Conservation (phyloP, 306 rosid genomes). For the Quillaja saponaria region DNA sequence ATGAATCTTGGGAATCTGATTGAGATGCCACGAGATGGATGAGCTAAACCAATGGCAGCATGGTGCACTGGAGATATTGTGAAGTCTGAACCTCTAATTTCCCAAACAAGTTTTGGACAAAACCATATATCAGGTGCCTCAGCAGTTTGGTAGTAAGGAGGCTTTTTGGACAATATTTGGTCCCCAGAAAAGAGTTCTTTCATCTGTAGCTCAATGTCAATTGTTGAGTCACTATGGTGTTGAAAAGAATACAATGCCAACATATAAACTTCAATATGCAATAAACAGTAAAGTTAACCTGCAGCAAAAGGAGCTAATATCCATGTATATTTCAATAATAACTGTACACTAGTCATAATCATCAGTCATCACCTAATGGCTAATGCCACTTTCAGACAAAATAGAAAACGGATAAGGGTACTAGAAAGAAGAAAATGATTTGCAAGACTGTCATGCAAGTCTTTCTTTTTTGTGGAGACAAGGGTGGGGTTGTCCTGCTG, state of each 20-base stretch:
- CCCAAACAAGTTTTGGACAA: slow-evolving; percentile 71
- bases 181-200: slow-evolving; percentile 68
- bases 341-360: no score
- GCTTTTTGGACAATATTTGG: slow-evolving; percentile 64
- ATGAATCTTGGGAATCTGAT: slow-evolving; percentile 81
- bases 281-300: background rate
- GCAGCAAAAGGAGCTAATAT: background rate
- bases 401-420: no score
- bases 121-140: slow-evolving; percentile 85
- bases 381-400: no score
- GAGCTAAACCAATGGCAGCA: slow-evolving; percentile 81
- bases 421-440: no score
- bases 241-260: slow-evolving; percentile 5
- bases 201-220: slow-evolving; percentile 62
- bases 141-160: slow-evolving; percentile 75
- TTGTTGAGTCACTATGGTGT: slow-evolving; percentile 15
- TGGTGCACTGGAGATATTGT: slow-evolving; percentile 87
- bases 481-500: no score
- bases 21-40: slow-evolving; percentile 86
- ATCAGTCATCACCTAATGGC: no score
- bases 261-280: slow-evolving; percentile 6
- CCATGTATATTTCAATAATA: no score
- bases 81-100: slow-evolving; percentile 85
- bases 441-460: no score
- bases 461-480: no score